Evolutionary conservation across 805 yeast species (phyloP).

Genomic region (Zygoascus ofunaensis): DNA sequence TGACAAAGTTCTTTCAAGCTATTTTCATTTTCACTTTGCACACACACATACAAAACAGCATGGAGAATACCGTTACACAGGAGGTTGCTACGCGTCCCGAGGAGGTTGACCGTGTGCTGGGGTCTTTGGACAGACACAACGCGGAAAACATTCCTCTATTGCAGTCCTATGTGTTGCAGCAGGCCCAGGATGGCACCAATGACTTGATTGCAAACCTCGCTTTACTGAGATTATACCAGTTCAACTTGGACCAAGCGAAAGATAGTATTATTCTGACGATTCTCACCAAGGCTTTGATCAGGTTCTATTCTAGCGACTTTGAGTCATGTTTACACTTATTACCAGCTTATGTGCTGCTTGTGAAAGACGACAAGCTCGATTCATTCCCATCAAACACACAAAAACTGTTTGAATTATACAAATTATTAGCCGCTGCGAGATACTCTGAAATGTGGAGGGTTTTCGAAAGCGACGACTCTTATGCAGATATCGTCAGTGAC

Average conservation of each 20-base stretch:
- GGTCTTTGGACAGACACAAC: constrained; percentile 38
- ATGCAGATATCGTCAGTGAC: constrained; percentile 29
- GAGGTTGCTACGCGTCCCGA: constrained; percentile 35
- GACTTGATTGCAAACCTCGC: constrained; percentile 41
- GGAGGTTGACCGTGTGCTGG: constrained; percentile 32
- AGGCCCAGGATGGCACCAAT: constrained; percentile 28
- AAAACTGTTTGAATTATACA: constrained; percentile 24
- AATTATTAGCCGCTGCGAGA: constrained; percentile 23
- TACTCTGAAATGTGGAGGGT: constrained; percentile 29
- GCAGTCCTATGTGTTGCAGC: constrained; percentile 37
- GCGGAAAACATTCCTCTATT: constrained; percentile 35
- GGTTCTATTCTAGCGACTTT: constrained; percentile 37
- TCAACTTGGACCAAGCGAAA: constrained; percentile 30
- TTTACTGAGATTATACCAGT: constrained; percentile 35
- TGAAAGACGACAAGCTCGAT: constrained; percentile 19
- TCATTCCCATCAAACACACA: constrained; percentile 21
- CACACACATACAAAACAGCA: too few species aligned
- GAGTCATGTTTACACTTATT: constrained; percentile 37
- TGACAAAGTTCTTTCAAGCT: too few species aligned
- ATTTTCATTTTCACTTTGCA: too few species aligned
- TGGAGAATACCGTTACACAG: constrained; percentile 30
- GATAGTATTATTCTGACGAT: constrained; percentile 34
- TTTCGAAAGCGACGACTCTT: constrained; percentile 23
- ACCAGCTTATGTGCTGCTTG: constrained; percentile 32
- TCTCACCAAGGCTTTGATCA: constrained; percentile 34